Conservation (phyloP, 192 early-diverging fungal species). For the Thamnidium elegans region DNA sequence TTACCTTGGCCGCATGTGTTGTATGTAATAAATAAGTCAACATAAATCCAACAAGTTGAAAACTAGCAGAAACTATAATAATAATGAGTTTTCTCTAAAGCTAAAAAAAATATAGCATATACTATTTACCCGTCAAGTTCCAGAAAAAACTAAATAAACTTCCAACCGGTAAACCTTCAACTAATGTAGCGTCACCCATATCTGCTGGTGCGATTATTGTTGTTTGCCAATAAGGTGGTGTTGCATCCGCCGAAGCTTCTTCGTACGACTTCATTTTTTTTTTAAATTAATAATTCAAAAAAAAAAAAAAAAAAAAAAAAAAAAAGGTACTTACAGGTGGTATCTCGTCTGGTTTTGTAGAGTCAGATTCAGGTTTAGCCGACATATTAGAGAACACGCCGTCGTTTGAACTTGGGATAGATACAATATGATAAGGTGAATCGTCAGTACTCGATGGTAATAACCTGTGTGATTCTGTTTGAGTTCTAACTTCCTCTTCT, state of each 20-base stretch:
- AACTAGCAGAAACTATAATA: constrained; percentile 61
- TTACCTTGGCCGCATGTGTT: constrained; percentile 73
- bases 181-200: constrained; percentile 76
- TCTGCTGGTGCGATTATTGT: constrained; percentile 62
- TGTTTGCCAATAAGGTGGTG: constrained; percentile 68
- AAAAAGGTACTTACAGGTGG: constrained; percentile 37
- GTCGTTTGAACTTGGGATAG: constrained; percentile 27
- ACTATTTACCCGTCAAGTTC: constrained; percentile 58
- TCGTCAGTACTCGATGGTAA: too few relatives aligned
- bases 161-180: constrained; percentile 89
- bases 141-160: constrained; percentile 68
- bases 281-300: background rate
- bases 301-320: background rate
- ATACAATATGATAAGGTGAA: background rate
- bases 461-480: background rate
- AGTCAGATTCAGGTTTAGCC: constrained; percentile 46
- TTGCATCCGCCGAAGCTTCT: constrained; percentile 66
- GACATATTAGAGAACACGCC: constrained; percentile 52
- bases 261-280: constrained; percentile 52
- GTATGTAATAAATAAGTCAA: constrained; percentile 85
- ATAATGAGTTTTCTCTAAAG: background rate
- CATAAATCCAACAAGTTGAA: constrained; percentile 81
- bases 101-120: background rate
- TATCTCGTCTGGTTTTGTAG: constrained; percentile 35
- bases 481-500: background rate